Conservation (phyloP, 805 yeast species). For the Brettanomyces sp. region DNA sequence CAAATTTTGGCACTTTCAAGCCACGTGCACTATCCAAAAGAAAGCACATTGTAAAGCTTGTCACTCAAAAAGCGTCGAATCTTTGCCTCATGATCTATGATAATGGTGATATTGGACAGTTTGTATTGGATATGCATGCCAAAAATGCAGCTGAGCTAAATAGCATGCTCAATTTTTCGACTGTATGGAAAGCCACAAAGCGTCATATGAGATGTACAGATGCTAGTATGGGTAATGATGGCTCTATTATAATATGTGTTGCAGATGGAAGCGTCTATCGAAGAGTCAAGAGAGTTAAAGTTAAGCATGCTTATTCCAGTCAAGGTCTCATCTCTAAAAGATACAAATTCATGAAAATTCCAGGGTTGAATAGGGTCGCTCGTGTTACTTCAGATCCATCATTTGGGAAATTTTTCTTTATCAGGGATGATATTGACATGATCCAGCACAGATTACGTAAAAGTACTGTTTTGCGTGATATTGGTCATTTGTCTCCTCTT, state of each 20-base stretch:
- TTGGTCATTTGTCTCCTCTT: conserved; percentile 45
- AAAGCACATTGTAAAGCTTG: conserved; percentile 23
- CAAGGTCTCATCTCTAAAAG: conserved; percentile 17
- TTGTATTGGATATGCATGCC: conserved; percentile 19
- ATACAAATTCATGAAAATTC: conserved; percentile 46
- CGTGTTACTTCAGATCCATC: conserved; percentile 33
- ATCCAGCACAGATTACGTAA: conserved; percentile 44
- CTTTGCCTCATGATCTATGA: conserved; percentile 42
- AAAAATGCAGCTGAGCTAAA: conserved; percentile 27
- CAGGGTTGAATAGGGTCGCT: conserved; percentile 34
- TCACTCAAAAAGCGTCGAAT: conserved; percentile 30
- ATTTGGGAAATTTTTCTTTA: conserved; percentile 58
- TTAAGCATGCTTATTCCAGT: conserved; percentile 20
- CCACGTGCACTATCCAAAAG: conserved; percentile 41
- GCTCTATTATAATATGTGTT: conserved; percentile 61
- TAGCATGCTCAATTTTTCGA: conserved; percentile 34
- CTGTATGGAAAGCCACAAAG: conserved; percentile 58
- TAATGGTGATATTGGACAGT: conserved; percentile 49
- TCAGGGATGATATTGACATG: conserved; percentile 53
- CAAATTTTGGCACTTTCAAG: conserved; percentile 43
- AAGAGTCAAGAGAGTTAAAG: conserved; percentile 26
- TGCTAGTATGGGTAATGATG: conserved; percentile 59
- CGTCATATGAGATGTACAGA: conserved; percentile 51
- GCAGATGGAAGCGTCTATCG: conserved; percentile 59
- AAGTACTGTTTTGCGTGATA: conserved; percentile 41